Evolutionary conservation across 768 basidiomycete genomes (phyloP).

Genomic region (Pilatotrama ljubarskyi): DNA sequence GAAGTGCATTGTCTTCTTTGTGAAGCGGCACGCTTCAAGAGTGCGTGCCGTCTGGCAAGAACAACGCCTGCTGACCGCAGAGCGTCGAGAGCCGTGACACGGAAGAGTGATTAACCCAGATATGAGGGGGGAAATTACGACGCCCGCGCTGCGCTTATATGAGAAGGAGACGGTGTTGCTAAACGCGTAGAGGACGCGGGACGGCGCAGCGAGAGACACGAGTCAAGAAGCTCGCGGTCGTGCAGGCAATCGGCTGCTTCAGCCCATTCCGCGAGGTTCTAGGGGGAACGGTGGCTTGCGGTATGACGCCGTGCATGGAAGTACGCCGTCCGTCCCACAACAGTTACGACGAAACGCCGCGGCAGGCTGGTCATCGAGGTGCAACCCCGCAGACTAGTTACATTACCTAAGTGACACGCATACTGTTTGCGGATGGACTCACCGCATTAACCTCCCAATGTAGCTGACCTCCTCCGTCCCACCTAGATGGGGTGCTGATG

Average conservation of each 20-base stretch:
- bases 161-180: background rate
- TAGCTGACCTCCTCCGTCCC: too few relatives aligned
- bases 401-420: background rate
- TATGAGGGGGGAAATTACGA: constrained; percentile 4
- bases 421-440: background rate
- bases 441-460: background rate
- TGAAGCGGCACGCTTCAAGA: background rate
- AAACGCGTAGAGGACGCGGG: background rate
- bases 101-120: background rate
- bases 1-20: background rate
- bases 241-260: background rate
- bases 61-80: constrained; percentile 3
- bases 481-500: background rate
- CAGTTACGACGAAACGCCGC: background rate
- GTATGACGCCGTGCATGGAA: background rate
- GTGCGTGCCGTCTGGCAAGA: background rate
- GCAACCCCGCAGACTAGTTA: background rate
- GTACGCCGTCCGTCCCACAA: background rate
- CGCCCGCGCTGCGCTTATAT: background rate
- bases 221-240: background rate
- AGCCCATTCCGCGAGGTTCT: background rate
- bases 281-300: background rate
- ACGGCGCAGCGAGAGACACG: background rate
- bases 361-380: background rate
- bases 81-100: background rate